Percentiles rank a stretch among this genome's conserved stretches.
phyloP scores from a whole-genome alignment of 2,329 filamentous ascomycete species.

The Penicillium sp. region DNA sequence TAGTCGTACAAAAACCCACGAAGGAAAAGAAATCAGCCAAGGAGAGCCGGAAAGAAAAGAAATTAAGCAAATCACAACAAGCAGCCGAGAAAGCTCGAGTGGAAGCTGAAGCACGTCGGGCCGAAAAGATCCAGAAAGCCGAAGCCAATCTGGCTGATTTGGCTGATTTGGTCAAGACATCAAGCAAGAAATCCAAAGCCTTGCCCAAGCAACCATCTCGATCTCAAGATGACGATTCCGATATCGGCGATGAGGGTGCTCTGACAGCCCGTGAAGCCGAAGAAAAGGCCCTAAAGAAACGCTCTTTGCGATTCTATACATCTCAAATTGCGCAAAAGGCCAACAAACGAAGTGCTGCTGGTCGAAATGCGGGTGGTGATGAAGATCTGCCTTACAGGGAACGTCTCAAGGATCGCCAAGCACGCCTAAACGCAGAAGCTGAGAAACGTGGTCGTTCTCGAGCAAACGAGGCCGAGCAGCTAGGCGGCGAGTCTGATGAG shows the following conservation, averaged over 20 bases:
- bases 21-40: constrained; percentile 27
- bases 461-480: constrained; percentile 59
- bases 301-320: constrained; percentile 94
- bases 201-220: constrained; percentile 22
- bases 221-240: constrained; percentile 61
- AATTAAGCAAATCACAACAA: constrained; percentile 46
- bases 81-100: constrained; percentile 52
- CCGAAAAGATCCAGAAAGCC: constrained; percentile 51
- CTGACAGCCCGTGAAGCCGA: constrained; percentile 75
- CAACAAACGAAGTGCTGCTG: constrained; percentile 66
- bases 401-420: constrained; percentile 78
- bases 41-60: constrained; percentile 34
- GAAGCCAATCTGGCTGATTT: constrained; percentile 73
- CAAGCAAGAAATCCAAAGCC: constrained; percentile 45
- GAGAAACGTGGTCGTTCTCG: constrained; percentile 72
- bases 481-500: constrained; percentile 67
- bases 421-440: constrained; percentile 81
- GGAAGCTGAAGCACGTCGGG: constrained; percentile 51
- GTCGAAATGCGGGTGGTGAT: constrained; percentile 59
- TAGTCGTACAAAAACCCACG: constrained; percentile 14
- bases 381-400: constrained; percentile 74
- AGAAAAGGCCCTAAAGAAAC: constrained; percentile 85
- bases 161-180: constrained; percentile 54
- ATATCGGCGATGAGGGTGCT: constrained; percentile 85
- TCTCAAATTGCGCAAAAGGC: constrained; percentile 95